Evolutionary conservation across 1,139 yeast genomes (phyloP).

Genomic region (Yamadazyma dushanensis): DNA sequence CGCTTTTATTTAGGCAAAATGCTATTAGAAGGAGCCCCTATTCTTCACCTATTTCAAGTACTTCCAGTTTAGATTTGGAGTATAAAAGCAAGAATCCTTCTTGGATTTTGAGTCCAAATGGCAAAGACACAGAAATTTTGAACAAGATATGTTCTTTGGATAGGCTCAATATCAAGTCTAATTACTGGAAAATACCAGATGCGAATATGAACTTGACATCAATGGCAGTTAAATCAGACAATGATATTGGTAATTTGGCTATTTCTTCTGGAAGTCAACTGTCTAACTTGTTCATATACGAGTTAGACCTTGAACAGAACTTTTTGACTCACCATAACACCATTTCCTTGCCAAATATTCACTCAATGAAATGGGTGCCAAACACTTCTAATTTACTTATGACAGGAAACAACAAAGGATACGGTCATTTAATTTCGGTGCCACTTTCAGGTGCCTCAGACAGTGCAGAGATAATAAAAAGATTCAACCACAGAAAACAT

Average conservation of each 20-base stretch:
- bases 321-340: conserved; percentile 73
- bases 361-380: conserved; percentile 65
- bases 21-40: conserved; percentile 38
- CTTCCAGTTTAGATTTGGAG: conserved; percentile 4
- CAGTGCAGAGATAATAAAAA: conserved; percentile 69
- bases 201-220: conserved; percentile 56
- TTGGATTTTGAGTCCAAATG: conserved; percentile 29
- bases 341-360: conserved; percentile 66
- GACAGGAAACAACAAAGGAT: conserved; percentile 72
- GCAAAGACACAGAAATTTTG: conserved; percentile 32
- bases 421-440: conserved; percentile 65
- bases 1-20: conserved; percentile 44
- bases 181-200: conserved; percentile 76
- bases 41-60: conserved; percentile 31
- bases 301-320: conserved; percentile 43
- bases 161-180: conserved; percentile 49
- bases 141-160: conserved; percentile 45
- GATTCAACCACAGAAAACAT: conserved; percentile 74
- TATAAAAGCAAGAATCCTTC: conserved; percentile 10
- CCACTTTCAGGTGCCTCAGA: conserved; percentile 43
- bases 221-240: conserved; percentile 34
- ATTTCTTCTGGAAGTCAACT: conserved; percentile 59
- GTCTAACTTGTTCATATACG: conserved; percentile 65
- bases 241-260: conserved; percentile 50
- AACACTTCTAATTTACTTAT: conserved; percentile 39